Evolutionary conservation across 495 filamentous ascomycete species (phyloP), one percentile per base, ranked within the genome.

Genomic region (Geopyxis carbonaria): DNA sequence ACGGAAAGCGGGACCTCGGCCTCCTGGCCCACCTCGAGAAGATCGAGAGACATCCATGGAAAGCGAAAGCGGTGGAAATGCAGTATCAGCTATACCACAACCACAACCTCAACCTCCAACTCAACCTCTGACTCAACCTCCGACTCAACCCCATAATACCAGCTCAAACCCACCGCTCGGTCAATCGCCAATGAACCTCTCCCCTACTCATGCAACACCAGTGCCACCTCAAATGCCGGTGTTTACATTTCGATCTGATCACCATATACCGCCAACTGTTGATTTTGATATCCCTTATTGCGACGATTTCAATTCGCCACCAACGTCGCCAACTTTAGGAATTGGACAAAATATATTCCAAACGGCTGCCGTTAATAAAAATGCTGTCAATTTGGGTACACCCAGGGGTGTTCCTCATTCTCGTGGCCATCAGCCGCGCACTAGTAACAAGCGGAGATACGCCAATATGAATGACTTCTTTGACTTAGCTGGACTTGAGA

Each of bases 401-500:
- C n/a, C n/a, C n/a, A n/a, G n/a, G n/a, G n/a, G n/a, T n/a, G n/a
- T n/a, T n/a, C n/a, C n/a, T n/a, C n/a, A n/a, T n/a, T 28, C 11
- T 32, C 21, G 23, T 15, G 35, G 42, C 11, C 28, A 25, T 21
- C 47, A 33, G 8, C 44, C 53, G 15, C 35, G 49, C 9, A 4
- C 41, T 5, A 42, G 48, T 8, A 45, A 41, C n/a, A 53, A 53
- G 22, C 42, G 50, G 13, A 35, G 49, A 11, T 31, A 45, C 34
- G 44, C 34, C 11, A 48, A 29, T 21, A 27, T 48, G 13, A 34
- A 39, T 1, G 50, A 53, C 22, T 53, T 53, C 38, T 53, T 53
- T 9, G 50, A 53, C 16, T 35, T 53, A 15, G 37, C 50, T 13
- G 50, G 50, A 30, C 40, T 53, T 11, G 50, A 53, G 22, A 53